phyloP scores from a whole-genome alignment of 2,329 filamentous ascomycete genomes.

The Bimuria novae-zelandiae region DNA sequence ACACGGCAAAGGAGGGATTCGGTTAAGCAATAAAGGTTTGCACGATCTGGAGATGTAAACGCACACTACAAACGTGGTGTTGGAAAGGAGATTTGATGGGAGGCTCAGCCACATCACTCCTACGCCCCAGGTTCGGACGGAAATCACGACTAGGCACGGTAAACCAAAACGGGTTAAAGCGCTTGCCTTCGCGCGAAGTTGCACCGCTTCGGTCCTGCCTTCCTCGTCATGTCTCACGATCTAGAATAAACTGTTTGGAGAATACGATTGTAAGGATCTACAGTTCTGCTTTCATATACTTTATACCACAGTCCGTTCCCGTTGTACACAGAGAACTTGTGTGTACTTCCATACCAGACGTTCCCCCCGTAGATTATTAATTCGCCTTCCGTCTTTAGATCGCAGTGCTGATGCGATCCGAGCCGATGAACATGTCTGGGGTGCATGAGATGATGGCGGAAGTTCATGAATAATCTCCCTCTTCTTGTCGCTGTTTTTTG shows the following conservation, averaged over 20 bases:
- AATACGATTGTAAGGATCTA: too few relatives aligned
- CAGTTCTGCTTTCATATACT: too few relatives aligned
- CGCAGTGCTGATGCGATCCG: background rate
- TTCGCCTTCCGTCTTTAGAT: background rate
- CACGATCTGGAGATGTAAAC: background rate
- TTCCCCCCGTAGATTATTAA: too few relatives aligned
- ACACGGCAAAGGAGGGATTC: too few relatives aligned
- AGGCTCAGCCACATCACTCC: background rate
- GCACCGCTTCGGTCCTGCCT: background rate
- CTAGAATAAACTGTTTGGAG: background rate
- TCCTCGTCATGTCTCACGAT: background rate
- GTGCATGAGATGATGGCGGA: background rate
- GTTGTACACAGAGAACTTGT: too few relatives aligned
- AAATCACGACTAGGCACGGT: background rate
- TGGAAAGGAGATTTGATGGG: slow-evolving; percentile 2
- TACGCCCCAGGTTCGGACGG: background rate
- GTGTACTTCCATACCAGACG: too few relatives aligned
- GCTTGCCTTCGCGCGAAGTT: background rate
- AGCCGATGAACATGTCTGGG: background rate
- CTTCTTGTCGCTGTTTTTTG: background rate
- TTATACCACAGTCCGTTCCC: too few relatives aligned
- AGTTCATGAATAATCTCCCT: background rate
- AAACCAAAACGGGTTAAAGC: background rate
- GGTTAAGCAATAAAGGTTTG: background rate
- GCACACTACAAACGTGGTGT: background rate